Conservation (phyloP, 192 early-diverging fungal species). For the Coemansia sp. region DNA sequence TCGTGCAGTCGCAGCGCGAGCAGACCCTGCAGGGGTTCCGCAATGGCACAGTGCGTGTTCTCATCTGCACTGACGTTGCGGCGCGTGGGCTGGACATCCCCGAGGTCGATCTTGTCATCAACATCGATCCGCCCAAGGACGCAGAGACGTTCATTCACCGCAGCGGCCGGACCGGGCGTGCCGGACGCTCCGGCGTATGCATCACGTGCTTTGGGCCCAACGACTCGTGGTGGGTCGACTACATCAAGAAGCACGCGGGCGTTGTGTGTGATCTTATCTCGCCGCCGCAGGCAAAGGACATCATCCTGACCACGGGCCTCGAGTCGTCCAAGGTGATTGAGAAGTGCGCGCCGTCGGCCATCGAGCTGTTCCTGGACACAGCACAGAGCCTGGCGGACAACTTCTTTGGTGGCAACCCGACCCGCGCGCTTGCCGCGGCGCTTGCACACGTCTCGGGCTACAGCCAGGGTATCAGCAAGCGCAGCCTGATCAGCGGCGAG, state of each 20-base stretch:
- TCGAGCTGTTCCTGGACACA: conserved; percentile 74
- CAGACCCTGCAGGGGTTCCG: conserved; percentile 94
- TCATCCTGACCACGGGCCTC: conserved; percentile 74
- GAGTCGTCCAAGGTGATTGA: conserved; percentile 74
- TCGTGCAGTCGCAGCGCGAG: conserved; percentile 80
- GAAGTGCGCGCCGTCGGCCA: conserved; percentile 69
- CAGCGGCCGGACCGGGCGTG: conserved; percentile 92
- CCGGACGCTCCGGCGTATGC: conserved; percentile 82
- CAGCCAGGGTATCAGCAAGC: conserved; percentile 74
- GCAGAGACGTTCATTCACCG: conserved; percentile 95
- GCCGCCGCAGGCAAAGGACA: conserved; percentile 89
- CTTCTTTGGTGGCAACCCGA: conserved; percentile 67
- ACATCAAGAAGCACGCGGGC: conserved; percentile 76
- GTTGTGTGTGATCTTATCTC: conserved; percentile 77
- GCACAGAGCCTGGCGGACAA: conserved; percentile 72
- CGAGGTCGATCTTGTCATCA: conserved; percentile 95
- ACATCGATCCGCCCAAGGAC: conserved; percentile 92
- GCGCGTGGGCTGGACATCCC: conserved; percentile 97
- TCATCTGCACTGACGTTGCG: conserved; percentile 93
- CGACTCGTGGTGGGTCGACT: conserved; percentile 79
- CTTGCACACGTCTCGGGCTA: conserved; percentile 89
- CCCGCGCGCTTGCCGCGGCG: conserved; percentile 78
- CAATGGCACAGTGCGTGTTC: conserved; percentile 87
- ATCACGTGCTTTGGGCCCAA: conserved; percentile 91
- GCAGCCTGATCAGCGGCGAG: conserved; percentile 81